Percentiles rank a stretch among this genome's conserved stretches.
phyloP scores from a whole-genome alignment of 345 rosid genomes.

The Syzygium grande region DNA sequence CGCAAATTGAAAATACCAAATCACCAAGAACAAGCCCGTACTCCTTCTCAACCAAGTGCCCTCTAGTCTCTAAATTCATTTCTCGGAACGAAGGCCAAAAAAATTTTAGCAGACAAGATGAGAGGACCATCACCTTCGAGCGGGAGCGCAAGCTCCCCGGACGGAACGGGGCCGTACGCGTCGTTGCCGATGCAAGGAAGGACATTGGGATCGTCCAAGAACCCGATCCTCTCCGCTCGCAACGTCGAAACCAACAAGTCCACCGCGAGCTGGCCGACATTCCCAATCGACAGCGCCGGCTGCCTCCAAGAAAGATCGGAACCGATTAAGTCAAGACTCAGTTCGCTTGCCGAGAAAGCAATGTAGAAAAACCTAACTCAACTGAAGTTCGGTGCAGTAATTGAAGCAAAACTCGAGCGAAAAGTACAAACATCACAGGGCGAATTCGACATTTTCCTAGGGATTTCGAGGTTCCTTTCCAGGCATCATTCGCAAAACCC shows the following conservation, averaged over 20 bases:
- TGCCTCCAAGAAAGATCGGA: slow-evolving; percentile 2
- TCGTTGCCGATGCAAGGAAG: slow-evolving; percentile 93
- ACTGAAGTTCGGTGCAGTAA: background rate
- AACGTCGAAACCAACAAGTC: slow-evolving; percentile 78
- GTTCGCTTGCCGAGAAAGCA: background rate
- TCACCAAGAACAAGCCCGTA: background rate
- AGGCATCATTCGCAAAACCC: background rate
- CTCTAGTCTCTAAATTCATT: background rate
- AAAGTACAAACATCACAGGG: too few species aligned
- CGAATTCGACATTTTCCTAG: too few species aligned
- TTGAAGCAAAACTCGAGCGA: background rate
- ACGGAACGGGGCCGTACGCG: slow-evolving; percentile 61
- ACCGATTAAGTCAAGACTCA: background rate
- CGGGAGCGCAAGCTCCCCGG: slow-evolving; percentile 72
- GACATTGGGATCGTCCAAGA: slow-evolving; percentile 60
- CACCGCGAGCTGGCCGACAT: slow-evolving; percentile 84
- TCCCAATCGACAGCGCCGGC: slow-evolving; percentile 93
- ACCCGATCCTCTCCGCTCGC: slow-evolving; percentile 62
- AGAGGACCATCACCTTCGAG: slow-evolving; percentile 52
- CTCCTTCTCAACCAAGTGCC: background rate
- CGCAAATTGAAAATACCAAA: background rate
- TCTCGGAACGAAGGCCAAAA: background rate
- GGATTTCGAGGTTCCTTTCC: too few species aligned
- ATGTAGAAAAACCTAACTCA: background rate
- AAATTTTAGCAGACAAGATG: background rate